Evolutionary conservation across 192 early-diverging fungal genomes (phyloP), one percentile per base, ranked within the genome.

Genomic region (Chytriomyces hyalinus): DNA sequence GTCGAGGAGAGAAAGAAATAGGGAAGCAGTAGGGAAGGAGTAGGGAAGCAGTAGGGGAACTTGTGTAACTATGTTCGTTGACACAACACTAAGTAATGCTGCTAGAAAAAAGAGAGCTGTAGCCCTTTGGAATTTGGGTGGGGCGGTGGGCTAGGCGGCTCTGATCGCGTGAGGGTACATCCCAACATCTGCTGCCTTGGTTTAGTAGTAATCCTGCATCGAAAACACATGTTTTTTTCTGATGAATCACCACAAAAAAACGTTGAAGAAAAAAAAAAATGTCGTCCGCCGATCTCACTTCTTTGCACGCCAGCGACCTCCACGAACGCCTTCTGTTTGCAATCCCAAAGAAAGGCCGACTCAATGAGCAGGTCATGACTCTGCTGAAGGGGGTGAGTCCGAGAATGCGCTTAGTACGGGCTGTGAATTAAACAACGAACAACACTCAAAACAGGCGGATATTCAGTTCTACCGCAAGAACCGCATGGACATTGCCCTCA

Each of bases 321-420:
- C 57, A 76, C 36, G 84, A 84, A 72, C 74, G 84, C 24, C 80
- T 98, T 59, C 86, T 97, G 49, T 96, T 98, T 76, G 97, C 94
- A n/a, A 90, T 99, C 65, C 97, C 97, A 60, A 99, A 99, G 83
- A 99, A 99, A 85, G 97, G 97, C 46, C 92, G 97, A 47, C 92
- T 99, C 49, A 91, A 97, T 85, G 94, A 97, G 79, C 89, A 96
- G 68, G 94, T 92, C 61, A 81, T 96, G 10, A 84, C 89, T 6
- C 83, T 99, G 46, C 88, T 99, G 10, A 83, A 83, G 63, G 94
- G 94, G 49, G 65, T 67, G 44, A 64, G 65, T 26, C 11, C 15
- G 22, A 15, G 43, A 15, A 15, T 65, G 11, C 10, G 36, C 36
- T 2, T 26, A 6, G 2, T 10, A 46, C 46, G 26, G 13, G 28